A percentile compares a stretch with the other conserved stretches of the same genome.
phyloP scores from a whole-genome alignment of 192 early-diverging fungal species.

The Coemansia sp. region DNA sequence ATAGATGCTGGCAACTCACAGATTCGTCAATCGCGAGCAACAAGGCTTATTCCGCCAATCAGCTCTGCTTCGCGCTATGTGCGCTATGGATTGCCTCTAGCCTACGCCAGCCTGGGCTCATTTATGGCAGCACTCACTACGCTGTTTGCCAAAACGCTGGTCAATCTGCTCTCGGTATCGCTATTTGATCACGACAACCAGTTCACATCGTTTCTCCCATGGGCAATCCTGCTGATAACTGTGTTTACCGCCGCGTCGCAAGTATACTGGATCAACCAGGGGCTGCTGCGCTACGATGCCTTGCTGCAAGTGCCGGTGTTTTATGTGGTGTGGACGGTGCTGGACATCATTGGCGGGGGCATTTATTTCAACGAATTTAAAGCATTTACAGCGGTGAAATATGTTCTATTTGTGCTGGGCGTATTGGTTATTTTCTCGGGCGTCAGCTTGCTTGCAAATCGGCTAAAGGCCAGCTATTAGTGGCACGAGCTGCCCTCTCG shows the following conservation, averaged over 20 bases:
- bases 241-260: slow-evolving; percentile 73
- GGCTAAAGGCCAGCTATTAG: slow-evolving; percentile 41
- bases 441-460: slow-evolving; percentile 62
- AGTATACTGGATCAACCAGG: slow-evolving; percentile 85
- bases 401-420: slow-evolving; percentile 64
- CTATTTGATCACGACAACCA: slow-evolving; percentile 72
- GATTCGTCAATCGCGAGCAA: background rate
- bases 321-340: slow-evolving; percentile 76
- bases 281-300: slow-evolving; percentile 74
- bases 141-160: slow-evolving; percentile 78
- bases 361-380: slow-evolving; percentile 78
- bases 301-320: slow-evolving; percentile 79
- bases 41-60: slow-evolving; percentile 3
- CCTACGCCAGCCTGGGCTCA: slow-evolving; percentile 72
- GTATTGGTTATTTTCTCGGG: slow-evolving; percentile 72
- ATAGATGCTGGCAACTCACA: no score
- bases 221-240: slow-evolving; percentile 68
- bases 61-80: slow-evolving; percentile 48
- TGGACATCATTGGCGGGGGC: slow-evolving; percentile 80
- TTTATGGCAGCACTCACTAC: slow-evolving; percentile 76
- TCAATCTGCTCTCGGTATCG: slow-evolving; percentile 66
- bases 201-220: slow-evolving; percentile 62
- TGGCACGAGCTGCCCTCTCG: background rate
- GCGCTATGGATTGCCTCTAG: slow-evolving; percentile 62
- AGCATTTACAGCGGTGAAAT: slow-evolving; percentile 61